These are phyloP conservation scores for Wickerhamomyces bovis DNA, from an alignment of 805 yeast species.

Conservation along the genomic window DNA sequence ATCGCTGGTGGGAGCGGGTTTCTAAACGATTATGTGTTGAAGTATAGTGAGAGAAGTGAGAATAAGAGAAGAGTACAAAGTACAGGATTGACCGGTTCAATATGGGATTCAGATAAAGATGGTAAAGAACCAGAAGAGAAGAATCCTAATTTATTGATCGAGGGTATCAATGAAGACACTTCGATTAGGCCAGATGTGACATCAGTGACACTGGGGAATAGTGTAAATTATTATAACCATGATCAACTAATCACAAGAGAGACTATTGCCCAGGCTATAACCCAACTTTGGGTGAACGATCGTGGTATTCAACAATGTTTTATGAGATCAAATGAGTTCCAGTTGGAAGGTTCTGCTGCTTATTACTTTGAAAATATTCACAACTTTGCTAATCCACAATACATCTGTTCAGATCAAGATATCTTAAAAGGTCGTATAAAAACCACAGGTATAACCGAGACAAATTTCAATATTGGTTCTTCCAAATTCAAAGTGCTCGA, in stretches of 20 bases:
- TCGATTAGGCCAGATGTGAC: conserved; percentile 21
- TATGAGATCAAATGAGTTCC: conserved; percentile 66
- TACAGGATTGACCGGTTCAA: conserved; percentile 43
- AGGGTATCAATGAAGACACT: conserved; percentile 18
- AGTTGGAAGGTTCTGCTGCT: conserved; percentile 75
- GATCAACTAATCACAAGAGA: conserved; percentile 27
- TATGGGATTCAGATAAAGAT: conserved; percentile 20
- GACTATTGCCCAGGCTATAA: conserved; percentile 69
- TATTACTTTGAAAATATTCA: conserved; percentile 74
- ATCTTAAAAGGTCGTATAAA: conserved; percentile 87
- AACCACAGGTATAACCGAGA: conserved; percentile 93
- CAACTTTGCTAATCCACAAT: conserved; percentile 57
- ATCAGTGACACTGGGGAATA: conserved; percentile 7
- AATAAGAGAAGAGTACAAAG: conserved; percentile 44
- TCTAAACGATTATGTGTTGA: conserved; percentile 56
- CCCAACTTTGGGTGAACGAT: conserved; percentile 63
- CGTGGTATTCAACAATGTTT: conserved; percentile 57
- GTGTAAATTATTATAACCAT: conserved; percentile 9
- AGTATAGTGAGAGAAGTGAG: conserved; percentile 51
- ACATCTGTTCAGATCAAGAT: conserved; percentile 73
- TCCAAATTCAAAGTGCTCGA: conserved; percentile 74
- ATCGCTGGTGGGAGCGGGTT: conserved; percentile 62
- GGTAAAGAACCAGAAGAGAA: conserved; percentile 1
- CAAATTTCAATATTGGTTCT: conserved; percentile 62
- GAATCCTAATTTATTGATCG: conserved; percentile 2